Evolutionary conservation across 1,284 basidiomycete species (phyloP).

Genomic region (Sphaerobolus stellatus): DNA sequence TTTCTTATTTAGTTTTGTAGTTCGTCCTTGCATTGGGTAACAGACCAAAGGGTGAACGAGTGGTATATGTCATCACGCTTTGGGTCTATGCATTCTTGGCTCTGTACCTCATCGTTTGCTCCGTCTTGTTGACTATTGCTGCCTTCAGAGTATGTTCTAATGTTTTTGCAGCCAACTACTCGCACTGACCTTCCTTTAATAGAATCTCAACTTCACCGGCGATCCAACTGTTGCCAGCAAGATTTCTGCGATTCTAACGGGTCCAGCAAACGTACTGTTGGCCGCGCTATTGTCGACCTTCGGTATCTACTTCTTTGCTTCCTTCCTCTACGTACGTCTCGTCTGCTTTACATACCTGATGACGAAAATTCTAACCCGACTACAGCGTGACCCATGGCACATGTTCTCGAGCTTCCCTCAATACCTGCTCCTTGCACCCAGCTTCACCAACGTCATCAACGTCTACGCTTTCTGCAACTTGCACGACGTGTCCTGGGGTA

Average conservation of each 20-base stretch:
- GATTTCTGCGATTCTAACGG: conserved; percentile 46
- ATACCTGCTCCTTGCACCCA: conserved; percentile 86
- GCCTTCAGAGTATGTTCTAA: conserved; percentile 64
- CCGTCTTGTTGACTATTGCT: conserved; percentile 77
- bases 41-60: conserved; percentile 90
- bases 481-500: conserved; percentile 82
- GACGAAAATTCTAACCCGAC: conserved; percentile 12
- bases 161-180: too few species aligned
- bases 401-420: conserved; percentile 97
- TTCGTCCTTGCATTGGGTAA: conserved; percentile 96
- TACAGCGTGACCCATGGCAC: conserved; percentile 93
- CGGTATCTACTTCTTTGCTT: conserved; percentile 83
- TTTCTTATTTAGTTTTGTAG: conserved; percentile 35
- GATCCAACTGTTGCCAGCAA: conserved; percentile 49
- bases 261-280: conserved; percentile 80
- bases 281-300: conserved; percentile 89
- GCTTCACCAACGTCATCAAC: conserved; percentile 92
- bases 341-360: background rate
- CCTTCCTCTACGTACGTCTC: conserved; percentile 81
- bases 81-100: conserved; percentile 80
- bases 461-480: conserved; percentile 96
- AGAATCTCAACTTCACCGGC: conserved; percentile 1
- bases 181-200: background rate
- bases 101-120: conserved; percentile 81
- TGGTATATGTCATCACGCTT: conserved; percentile 80